Percentiles rank a stretch among this genome's conserved stretches.
Evolutionary conservation across 257 asterid genomes (phyloP).

Genomic region (Nicotiana otophora): DNA sequence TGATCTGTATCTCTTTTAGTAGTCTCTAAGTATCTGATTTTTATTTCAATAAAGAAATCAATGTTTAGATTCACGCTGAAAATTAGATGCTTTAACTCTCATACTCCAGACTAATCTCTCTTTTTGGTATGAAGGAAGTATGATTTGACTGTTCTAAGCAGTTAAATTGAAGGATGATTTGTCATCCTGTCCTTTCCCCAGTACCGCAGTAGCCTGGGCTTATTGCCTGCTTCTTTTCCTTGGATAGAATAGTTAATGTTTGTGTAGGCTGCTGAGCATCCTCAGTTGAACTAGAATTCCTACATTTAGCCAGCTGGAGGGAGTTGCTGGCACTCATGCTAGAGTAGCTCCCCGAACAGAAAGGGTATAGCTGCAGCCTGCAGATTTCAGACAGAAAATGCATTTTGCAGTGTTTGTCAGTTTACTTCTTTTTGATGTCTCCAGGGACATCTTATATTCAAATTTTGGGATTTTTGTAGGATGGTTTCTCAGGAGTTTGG

Average conservation of each 20-base stretch:
- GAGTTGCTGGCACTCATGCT: neutral
- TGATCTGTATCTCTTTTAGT: neutral
- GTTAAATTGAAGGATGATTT: neutral
- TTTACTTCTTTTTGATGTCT: neutral
- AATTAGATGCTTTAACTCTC: neutral
- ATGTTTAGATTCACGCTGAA: neutral
- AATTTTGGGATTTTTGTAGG: conserved; percentile 38
- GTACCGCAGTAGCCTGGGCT: neutral
- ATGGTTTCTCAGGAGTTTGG: conserved; percentile 64
- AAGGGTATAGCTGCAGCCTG: neutral
- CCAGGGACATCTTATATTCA: conserved; percentile 9
- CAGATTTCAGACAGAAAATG: conserved; percentile 1
- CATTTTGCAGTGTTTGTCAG: neutral
- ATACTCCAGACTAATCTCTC: neutral
- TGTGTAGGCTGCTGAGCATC: neutral
- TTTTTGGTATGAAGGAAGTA: neutral
- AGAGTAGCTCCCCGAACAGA: neutral
- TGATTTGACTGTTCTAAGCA: neutral
- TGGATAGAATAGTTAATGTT: neutral
- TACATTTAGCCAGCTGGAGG: neutral
- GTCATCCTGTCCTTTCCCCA: neutral
- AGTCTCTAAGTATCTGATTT: neutral
- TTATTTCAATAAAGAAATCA: neutral
- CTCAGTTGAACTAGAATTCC: neutral
- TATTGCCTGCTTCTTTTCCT: neutral